Base-by-base conservation (phyloP, 495 filamentous ascomycete genomes). In the Daldinia bambusicola region DNA sequence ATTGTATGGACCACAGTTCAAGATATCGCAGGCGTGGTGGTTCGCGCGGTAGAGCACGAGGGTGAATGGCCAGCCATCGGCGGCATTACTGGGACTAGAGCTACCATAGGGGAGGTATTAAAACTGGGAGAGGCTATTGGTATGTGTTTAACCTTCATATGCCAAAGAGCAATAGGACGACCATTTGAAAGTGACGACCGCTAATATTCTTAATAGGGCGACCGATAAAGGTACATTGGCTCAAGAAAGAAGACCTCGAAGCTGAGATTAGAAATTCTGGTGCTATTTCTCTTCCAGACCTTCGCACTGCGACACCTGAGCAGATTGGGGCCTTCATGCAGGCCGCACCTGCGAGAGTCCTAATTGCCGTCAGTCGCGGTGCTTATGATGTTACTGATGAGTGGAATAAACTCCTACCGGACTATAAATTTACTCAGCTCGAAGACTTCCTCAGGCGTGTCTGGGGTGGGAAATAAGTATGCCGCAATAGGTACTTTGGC, bases 41-140 rank as follows among this genome's bases (percentile, higher is more conserved):
- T 75, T 26, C 43, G 68, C 61, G 85, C 86, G 0, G 71, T 88
- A 36, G 86, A 88, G 0, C 86, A 78, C 56, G 76, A 83, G 22
- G 85, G 84, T 18, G 80, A 84, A 73, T 89, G 87, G 87, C 87
- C 87, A 6, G 69, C 77, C 14, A 55, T 83, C 26, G 81, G 86
- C 5, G 86, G 86, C 5, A 84, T 89, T 50, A 50, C 61, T 18
- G 88, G 87, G 10, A 80, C 74, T 22, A 69, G 63, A 14, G 12
- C 86, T 14, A 74, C 82, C 0, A 41, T 84, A 5, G 56, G 56
- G 6, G 48, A 87, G 55, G 6, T 87, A 34, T 51, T 89, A 14
- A 57, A 62, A 5, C 43, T 88, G 0, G 85, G 79, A 1, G 84
- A 86, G 76, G 81, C 77, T 70, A 61, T 88, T 59, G 86, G 85